phyloP scores from a whole-genome alignment of 768 basidiomycete genomes.

The Nidularia pulvinata region DNA sequence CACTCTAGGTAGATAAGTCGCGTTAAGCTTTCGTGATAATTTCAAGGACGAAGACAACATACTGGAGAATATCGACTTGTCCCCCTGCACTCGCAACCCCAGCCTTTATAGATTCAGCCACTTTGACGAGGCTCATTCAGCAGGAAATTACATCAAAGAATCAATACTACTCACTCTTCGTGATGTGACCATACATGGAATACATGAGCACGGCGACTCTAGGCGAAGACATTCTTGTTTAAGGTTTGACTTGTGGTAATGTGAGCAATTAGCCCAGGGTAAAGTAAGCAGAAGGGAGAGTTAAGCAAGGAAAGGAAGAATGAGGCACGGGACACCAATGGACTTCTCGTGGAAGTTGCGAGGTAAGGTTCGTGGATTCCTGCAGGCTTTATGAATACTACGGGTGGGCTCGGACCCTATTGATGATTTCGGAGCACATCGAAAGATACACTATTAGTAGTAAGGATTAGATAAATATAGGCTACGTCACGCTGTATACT shows the following conservation, averaged over 20 bases:
- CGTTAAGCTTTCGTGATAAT: not conserved
- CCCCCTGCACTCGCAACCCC: not conserved
- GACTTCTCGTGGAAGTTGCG: no score
- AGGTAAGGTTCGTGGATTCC: no score
- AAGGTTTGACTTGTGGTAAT: not conserved
- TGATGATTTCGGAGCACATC: no score
- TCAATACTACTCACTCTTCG: not conserved
- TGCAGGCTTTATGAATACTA: no score
- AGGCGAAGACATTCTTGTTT: not conserved
- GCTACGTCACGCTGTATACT: no score
- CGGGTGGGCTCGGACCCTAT: no score
- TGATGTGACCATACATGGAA: not conserved
- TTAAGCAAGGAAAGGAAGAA: no score
- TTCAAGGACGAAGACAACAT: not conserved
- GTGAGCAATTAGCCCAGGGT: not conserved
- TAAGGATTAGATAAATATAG: no score
- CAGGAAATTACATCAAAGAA: no score
- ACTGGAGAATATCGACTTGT: not conserved
- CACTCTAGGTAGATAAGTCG: not conserved
- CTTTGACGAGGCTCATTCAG: not conserved
- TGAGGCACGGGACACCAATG: no score
- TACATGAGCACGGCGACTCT: not conserved
- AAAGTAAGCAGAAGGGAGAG: no score
- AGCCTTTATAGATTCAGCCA: not conserved
- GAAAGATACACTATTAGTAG: no score